These are phyloP conservation scores for Globisporangium acanthophoron DNA, from an alignment of 352 stramenopile genomes.

Conservation along the genomic window DNA sequence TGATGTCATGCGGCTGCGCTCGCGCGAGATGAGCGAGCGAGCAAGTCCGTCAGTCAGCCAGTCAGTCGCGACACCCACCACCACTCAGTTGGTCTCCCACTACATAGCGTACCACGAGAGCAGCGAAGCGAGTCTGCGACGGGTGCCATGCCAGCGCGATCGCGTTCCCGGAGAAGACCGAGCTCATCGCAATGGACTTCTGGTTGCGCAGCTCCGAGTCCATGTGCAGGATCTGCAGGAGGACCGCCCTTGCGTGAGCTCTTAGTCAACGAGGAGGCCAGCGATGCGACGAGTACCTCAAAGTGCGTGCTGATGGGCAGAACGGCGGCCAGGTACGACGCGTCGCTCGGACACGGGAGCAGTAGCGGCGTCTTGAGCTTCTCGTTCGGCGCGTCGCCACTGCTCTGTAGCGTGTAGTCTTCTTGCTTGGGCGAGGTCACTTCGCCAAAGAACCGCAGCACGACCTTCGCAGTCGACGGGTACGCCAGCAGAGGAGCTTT, in stretches of 20 bases:
- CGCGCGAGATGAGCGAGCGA: neutral
- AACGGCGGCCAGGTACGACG: slow-evolving; percentile 36
- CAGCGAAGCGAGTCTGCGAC: slow-evolving; percentile 33
- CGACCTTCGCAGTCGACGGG: slow-evolving; percentile 30
- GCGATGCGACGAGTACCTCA: slow-evolving; percentile 27
- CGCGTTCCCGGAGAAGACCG: slow-evolving; percentile 50
- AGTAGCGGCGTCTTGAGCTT: slow-evolving; percentile 28
- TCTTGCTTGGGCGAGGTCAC: slow-evolving; percentile 48
- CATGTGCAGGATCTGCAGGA: slow-evolving; percentile 51
- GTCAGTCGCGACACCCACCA: neutral
- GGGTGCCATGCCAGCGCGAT: slow-evolving; percentile 66
- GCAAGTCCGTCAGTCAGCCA: neutral
- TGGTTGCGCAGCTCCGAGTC: slow-evolving; percentile 61
- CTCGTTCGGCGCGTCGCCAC: slow-evolving; percentile 32
- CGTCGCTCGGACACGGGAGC: slow-evolving; percentile 28
- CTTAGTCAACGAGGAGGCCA: too few relatives aligned
- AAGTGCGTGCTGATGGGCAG: slow-evolving; percentile 44
- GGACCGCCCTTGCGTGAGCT: neutral
- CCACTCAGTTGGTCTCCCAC: neutral
- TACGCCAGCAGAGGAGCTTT: slow-evolving; percentile 46
- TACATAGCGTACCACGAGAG: slow-evolving; percentile 34
- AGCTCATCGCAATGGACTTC: slow-evolving; percentile 55
- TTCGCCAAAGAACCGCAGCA: slow-evolving; percentile 43
- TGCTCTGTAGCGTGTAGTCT: slow-evolving; percentile 47
- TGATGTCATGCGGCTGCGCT: slow-evolving; percentile 52